Base-by-base conservation (phyloP, 352 stramenopile genomes). In the Globisporangium cederbergense region DNA sequence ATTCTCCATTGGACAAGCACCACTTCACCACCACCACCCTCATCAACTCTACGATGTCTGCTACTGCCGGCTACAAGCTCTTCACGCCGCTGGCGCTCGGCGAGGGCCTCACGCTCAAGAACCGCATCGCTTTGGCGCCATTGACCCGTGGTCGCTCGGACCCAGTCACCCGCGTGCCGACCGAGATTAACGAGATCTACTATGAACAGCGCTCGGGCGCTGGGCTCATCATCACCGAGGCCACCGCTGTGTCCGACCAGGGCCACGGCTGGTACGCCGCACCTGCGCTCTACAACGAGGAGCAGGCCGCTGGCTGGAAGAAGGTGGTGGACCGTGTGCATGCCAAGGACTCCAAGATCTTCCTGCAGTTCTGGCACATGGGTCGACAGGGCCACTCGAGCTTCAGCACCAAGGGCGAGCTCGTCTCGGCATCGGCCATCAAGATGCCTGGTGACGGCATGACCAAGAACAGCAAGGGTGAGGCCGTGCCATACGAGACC, bases 281-380 rank as follows among this genome's bases (percentile, higher is more conserved):
- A 3, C n/a, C 45, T 3, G 45, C 45, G 20, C 45, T 51, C 45
- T 51, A 51, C 81, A 83, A 64, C 72, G 50, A 1, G 58, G 76
- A 22, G 75, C 71, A 1, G 80, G 65, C 65, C 3, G 64, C 76
- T 20, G 71, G 53, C 4, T 91, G 81, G 81, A 85, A 89, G 58
- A 60, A 62, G 10, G 71, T 91, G 11, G 76, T 65, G 0, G 76
- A 95, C n/a, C 64, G 70, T 7, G 89, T 97, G 8, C 90, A 97
- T 66, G 77, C 71, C 36, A 93, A 93, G 47, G 74, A 72, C 36
- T 80, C 77, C 58, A 80, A 81, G 47, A 96, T 97, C 53, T 89
- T 85, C 63, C 60, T 84, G 61, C 89, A 97, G 68, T 65, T 97
- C 36, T 96, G 86, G 87, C 87, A 97, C 68, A 75, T 83, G 34